Evolutionary conservation across 2,329 filamentous ascomycete genomes (phyloP).

Genomic region (Alternaria tenuissima): DNA sequence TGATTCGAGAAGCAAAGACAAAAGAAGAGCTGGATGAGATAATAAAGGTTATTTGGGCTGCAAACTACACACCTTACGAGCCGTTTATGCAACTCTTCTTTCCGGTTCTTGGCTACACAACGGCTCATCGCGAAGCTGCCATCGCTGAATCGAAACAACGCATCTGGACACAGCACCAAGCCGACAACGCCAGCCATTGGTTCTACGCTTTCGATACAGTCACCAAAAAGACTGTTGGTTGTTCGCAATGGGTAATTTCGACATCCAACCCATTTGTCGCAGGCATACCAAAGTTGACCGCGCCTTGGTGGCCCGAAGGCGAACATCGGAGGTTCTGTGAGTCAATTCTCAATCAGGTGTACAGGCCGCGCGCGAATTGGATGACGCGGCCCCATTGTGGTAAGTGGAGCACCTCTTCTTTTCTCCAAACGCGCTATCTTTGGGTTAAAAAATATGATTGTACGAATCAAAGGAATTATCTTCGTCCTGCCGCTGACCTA

Average conservation of each 20-base stretch:
- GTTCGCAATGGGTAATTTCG: slow-evolving; percentile 44
- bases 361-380: slow-evolving; percentile 41
- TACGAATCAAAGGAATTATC: background rate
- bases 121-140: slow-evolving; percentile 35
- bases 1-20: slow-evolving; percentile 36
- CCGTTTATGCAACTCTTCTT: slow-evolving; percentile 47
- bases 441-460: background rate
- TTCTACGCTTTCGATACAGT: slow-evolving; percentile 39
- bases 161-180: slow-evolving; percentile 40
- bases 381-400: slow-evolving; percentile 47
- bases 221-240: slow-evolving; percentile 36
- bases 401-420: slow-evolving; percentile 27
- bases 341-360: slow-evolving; percentile 44
- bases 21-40: slow-evolving; percentile 42
- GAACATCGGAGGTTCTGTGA: slow-evolving; percentile 46
- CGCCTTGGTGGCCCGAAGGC: slow-evolving; percentile 49
- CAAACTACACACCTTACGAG: slow-evolving; percentile 48
- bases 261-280: slow-evolving; percentile 41
- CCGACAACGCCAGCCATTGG: slow-evolving; percentile 43
- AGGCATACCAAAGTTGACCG: slow-evolving; percentile 35
- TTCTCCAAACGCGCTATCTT: slow-evolving; percentile 7
- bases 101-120: slow-evolving; percentile 41
- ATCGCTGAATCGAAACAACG: slow-evolving; percentile 42
- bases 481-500: slow-evolving; percentile 17
- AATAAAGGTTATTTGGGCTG: slow-evolving; percentile 46